Base-by-base conservation (phyloP, 148 eudicot genomes). In the Polygonum maritimum region DNA sequence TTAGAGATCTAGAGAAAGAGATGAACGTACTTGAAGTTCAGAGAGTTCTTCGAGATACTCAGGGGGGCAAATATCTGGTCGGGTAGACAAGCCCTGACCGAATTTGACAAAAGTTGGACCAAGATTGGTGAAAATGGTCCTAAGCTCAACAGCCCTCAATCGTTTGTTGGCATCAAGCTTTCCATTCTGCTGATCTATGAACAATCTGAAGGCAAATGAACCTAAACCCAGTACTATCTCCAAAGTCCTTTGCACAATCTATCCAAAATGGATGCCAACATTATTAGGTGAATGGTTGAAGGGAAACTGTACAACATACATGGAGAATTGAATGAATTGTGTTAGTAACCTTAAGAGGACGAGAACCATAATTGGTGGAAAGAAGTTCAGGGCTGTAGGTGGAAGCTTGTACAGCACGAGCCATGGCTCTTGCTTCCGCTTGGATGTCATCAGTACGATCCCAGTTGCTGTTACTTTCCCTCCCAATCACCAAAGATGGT, bases 81-180 rank as follows among this genome's bases (percentile, higher is more conserved):
- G 84, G 52, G 99, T 95, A 6, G 99, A 95, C 81, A 95, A 85
- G 22, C 99, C 99, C 84, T 96, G 99, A 35, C 99, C 98, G 77
- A 96, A 86, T 84, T 96, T 96, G 45, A 96, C 94, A 81, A 96
- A 96, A 58, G 99, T 96, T 55, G 99, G 99, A 14, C 99, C 98
- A 80, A 96, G 79, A 49, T 87, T 76, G 10, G 98, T 96, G 77
- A 96, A 87, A 74, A 87, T 60, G 74, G 83, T 80, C 84, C 98
- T 82, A 72, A 96, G 77, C 65, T 89, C 81, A 55, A 83, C 58
- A 31, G 99, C 99, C 71, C 99, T 84, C 76, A 78, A 35, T 75
- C 91, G 83, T 76, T 85, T 87, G 74, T 92, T 92, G 80, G 73
- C 77, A 51, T 90, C 84, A 12, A 90, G 80, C 82, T 82, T 78